A percentile compares a stretch with the other conserved stretches of the same genome.
Evolutionary conservation across 495 filamentous ascomycete genomes (phyloP).

Genomic region (Chaetomium tenue): DNA sequence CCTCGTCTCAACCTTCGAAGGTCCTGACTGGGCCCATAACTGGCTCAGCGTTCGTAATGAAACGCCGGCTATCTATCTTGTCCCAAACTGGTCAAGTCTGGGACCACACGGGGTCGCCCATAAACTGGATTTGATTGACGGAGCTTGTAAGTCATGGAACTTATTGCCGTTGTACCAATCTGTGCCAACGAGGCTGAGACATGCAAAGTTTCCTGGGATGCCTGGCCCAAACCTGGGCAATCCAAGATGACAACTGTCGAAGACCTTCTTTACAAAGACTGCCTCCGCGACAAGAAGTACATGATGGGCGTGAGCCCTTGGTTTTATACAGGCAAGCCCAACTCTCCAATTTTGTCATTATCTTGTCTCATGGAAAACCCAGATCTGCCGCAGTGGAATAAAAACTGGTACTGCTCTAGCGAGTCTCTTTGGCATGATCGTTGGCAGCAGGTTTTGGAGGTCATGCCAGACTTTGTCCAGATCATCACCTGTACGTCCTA

Average conservation of each 20-base stretch:
- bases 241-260: constrained; percentile 51
- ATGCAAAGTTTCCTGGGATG: constrained; percentile 61
- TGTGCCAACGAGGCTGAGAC: neutral
- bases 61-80: constrained; percentile 54
- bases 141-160: constrained; percentile 50
- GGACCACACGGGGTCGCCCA: constrained; percentile 50
- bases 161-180: neutral
- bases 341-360: neutral
- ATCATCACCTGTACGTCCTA: constrained; percentile 45
- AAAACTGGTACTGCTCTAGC: constrained; percentile 72
- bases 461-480: constrained; percentile 65
- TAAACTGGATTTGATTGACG: constrained; percentile 54
- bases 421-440: constrained; percentile 73
- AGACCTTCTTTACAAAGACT: constrained; percentile 55
- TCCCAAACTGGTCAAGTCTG: constrained; percentile 63
- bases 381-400: constrained; percentile 64
- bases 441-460: constrained; percentile 64
- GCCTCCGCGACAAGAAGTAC: constrained; percentile 58
- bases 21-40: constrained; percentile 53
- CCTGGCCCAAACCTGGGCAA: constrained; percentile 64
- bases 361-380: constrained; percentile 25
- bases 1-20: constrained; percentile 74
- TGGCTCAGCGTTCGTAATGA: constrained; percentile 57
- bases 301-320: constrained; percentile 81
- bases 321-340: constrained; percentile 59